Percentiles rank a stretch among this genome's conserved stretches.
Evolutionary conservation across 768 basidiomycete species (phyloP).

Genomic region (Pleurotus eryngii): DNA sequence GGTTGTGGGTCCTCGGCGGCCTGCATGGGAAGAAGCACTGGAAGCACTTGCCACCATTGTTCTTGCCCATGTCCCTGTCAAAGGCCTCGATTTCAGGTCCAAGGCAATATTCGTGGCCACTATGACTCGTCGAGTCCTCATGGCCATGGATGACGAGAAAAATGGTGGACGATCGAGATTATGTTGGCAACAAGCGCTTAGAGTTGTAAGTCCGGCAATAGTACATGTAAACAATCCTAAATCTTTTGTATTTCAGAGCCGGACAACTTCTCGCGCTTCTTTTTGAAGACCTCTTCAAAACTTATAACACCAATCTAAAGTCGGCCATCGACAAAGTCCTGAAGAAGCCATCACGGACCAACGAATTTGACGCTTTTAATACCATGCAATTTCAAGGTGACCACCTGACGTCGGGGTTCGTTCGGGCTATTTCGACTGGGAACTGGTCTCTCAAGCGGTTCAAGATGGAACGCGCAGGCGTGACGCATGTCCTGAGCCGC

Average conservation of each 20-base stretch:
- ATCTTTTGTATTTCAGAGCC: constrained; percentile 51
- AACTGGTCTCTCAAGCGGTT: constrained; percentile 99
- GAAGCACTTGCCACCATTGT: constrained; percentile 98
- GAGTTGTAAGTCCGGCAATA: constrained; percentile 70
- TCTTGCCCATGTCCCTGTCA: constrained; percentile 92
- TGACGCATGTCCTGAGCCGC: constrained; percentile 95
- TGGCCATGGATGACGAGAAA: constrained; percentile 96
- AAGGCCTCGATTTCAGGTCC: constrained; percentile 81
- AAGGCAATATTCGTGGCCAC: constrained; percentile 98
- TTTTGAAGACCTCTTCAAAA: constrained; percentile 99
- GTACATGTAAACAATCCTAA: constrained; percentile 7
- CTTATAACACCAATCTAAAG: constrained; percentile 95
- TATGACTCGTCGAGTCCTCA: constrained; percentile 93
- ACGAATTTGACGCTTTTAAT: constrained; percentile 91
- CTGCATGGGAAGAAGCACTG: constrained; percentile 91
- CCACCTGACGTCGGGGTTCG: constrained; percentile 92
- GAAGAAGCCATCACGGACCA: constrained; percentile 92
- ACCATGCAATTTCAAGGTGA: constrained; percentile 97
- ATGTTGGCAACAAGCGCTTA: constrained; percentile 97
- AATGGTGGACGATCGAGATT: constrained; percentile 98
- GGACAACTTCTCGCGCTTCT: constrained; percentile 93
- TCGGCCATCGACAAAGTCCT: constrained; percentile 94
- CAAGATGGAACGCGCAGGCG: constrained; percentile 98
- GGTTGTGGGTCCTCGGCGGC: constrained; percentile 77
- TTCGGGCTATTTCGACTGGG: constrained; percentile 96